Conservation (phyloP, 768 basidiomycete genomes). For the Boletellus ananas region DNA sequence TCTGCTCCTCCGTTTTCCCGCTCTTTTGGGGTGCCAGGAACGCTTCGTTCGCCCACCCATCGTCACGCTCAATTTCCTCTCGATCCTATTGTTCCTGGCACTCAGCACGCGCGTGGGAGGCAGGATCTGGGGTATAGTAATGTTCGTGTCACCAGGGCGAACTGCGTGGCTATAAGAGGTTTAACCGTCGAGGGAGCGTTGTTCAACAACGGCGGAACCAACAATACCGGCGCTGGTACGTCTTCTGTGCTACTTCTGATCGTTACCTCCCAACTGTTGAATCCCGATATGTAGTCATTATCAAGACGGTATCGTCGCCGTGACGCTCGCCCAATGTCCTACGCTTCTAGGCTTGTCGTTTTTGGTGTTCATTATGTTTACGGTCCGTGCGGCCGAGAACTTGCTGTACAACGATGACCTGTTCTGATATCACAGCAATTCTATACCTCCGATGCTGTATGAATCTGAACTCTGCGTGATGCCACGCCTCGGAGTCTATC, state of each 20-base stretch:
- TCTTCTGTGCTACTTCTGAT: neutral
- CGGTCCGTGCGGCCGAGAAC: neutral
- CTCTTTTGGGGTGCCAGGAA: neutral
- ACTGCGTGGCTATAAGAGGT: neutral
- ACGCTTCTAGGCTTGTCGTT: neutral
- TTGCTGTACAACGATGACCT: neutral
- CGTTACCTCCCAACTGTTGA: neutral
- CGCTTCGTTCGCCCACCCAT: neutral
- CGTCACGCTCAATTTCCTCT: neutral
- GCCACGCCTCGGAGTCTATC: no score
- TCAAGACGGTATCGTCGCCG: neutral
- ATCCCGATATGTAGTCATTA: slow-evolving; percentile 3
- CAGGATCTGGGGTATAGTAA: neutral
- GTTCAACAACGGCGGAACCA: slow-evolving; percentile 4
- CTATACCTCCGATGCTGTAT: neutral
- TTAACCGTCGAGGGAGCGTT: slow-evolving; percentile 5
- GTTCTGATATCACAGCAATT: neutral
- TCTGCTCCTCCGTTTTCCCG: slow-evolving; percentile 3
- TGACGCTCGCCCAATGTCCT: neutral
- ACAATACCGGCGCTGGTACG: slow-evolving; percentile 11
- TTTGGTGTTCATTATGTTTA: no score
- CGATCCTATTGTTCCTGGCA: neutral
- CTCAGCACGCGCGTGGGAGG: neutral
- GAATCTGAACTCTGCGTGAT: neutral
- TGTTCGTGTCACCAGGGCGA: neutral